These are phyloP conservation scores for Solanum okadae DNA, from an alignment of 257 asterid species.

Conservation along the genomic window DNA sequence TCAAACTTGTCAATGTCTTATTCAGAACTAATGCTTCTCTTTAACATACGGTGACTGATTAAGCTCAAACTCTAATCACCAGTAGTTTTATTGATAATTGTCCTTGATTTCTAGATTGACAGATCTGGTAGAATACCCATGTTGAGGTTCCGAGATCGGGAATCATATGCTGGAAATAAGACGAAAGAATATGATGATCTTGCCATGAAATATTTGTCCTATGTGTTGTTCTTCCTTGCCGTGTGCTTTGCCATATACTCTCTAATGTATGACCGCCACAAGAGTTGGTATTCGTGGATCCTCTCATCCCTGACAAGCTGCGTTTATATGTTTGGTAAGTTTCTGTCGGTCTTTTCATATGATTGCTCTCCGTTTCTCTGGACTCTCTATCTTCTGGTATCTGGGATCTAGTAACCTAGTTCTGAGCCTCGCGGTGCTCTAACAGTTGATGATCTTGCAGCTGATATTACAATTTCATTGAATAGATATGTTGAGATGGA, in stretches of 20 bases:
- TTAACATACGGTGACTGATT: neutral
- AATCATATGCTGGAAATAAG: slow-evolving; percentile 87
- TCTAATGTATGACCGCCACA: slow-evolving; percentile 86
- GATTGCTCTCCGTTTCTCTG: neutral
- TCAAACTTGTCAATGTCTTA: neutral
- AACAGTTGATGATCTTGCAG: neutral
- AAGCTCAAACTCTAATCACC: neutral
- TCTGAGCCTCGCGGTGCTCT: neutral
- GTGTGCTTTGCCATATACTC: slow-evolving; percentile 76
- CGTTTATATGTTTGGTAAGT: slow-evolving; percentile 95
- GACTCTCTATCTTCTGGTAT: neutral
- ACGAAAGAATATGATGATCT: slow-evolving; percentile 97
- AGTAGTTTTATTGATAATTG: neutral
- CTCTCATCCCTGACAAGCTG: slow-evolving; percentile 95
- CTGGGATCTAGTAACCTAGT: neutral
- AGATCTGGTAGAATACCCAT: slow-evolving; percentile 86
- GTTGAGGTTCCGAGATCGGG: slow-evolving; percentile 93
- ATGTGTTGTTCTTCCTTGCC: slow-evolving; percentile 75
- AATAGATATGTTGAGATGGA: neutral
- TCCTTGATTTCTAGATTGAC: slow-evolving; percentile 49
- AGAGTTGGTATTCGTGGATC: slow-evolving; percentile 99
- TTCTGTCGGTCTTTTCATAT: slow-evolving; percentile 3
- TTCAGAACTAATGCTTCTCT: neutral
- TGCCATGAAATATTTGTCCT: slow-evolving; percentile 96
- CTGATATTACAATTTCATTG: neutral